These are phyloP conservation scores for Xylariaceae sp. DNA, from an alignment of 2,329 filamentous ascomycete species.

Conservation along the genomic window DNA sequence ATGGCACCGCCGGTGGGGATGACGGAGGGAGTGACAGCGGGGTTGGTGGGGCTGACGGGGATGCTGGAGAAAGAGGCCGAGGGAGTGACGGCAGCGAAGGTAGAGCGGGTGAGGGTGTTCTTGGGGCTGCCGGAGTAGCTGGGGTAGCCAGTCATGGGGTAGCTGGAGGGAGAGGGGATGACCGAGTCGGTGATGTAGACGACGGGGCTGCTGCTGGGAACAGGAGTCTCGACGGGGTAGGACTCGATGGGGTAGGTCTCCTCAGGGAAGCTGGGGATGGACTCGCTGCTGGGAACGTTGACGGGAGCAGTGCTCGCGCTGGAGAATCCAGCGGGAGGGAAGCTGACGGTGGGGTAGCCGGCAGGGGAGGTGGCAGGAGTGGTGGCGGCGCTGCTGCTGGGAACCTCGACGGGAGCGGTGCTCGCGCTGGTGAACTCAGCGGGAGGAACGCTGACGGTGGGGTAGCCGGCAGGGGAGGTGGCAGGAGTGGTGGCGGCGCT, in stretches of 20 bases:
- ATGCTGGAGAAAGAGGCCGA: constrained; percentile 2
- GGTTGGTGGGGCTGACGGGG: constrained; percentile 13
- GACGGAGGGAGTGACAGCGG: constrained; percentile 3
- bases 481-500: not conserved
- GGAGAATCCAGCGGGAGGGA: constrained; percentile 2
- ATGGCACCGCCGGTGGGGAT: constrained; percentile 17
- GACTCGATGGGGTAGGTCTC: constrained; percentile 10
- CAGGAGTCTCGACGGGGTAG: constrained; percentile 7
- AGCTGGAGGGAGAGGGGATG: constrained; percentile 19
- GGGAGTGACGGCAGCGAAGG: not conserved
- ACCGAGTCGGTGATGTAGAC: constrained; percentile 25
- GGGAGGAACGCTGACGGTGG: constrained; percentile 3
- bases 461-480: not conserved
- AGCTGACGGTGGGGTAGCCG: constrained; percentile 3
- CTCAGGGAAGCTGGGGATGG: not conserved
- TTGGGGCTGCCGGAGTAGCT: constrained; percentile 16
- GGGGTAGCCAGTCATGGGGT: constrained; percentile 5
- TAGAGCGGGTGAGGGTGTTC: constrained; percentile 22
- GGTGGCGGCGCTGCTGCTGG: not conserved
- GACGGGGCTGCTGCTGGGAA: constrained; percentile 14
- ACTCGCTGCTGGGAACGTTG: not conserved
- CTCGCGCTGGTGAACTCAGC: not conserved
- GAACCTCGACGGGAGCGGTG: not conserved
- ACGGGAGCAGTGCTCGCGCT: not conserved
- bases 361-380: not conserved